Base-by-base conservation (phyloP, 495 filamentous ascomycete genomes). In the Penicillium antarcticum region DNA sequence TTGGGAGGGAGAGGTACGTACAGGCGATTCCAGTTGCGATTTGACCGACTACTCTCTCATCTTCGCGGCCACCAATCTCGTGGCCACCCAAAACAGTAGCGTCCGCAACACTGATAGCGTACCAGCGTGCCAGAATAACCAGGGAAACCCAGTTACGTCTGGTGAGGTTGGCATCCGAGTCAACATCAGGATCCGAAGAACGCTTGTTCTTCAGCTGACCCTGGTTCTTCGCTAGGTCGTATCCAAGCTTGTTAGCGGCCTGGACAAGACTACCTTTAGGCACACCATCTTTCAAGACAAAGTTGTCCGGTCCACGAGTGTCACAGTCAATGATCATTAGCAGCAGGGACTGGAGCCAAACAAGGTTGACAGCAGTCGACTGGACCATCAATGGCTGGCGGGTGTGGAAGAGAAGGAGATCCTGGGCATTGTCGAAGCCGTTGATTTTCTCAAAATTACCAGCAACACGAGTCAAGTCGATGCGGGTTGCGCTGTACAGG, bases 71-170 rank as follows among this genome's bases (percentile, higher is more conserved):
- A 45, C 70, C 70, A 40, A 77, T 71, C 45, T 75, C 72, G 31
- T 69, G 59, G 7, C 57, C 63, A 39, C 86, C 65, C 14, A 87
- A 72, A 11, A 87, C 75, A 53, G 72, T 84, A 23, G 76, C 73
- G 47, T 91, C 83, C 10, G 81, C 82, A 1, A 81, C 85, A 57
- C 82, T 85, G 35, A 85, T 76, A 13, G 87, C 82, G 60, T 90
- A 82, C 84, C 85, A 92, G 24, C 88, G 81, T 48, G 89, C 84
- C 50, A 95, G 68, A 58, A 88, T 81, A 40, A 86, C 77, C 46
- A 94, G 66, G 1, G 83, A 79, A 69, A 86, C 88, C 87, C 88
- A 95, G 41, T 81, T 81, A 33, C 88, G 80, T 48, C 88, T 70
- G 2, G 79, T 80, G 21, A 92, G 75, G 24, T 84, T 84, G 43